These are phyloP conservation scores for Priceomyces fermenticarens DNA, from an alignment of 805 yeast species.

Conservation along the genomic window DNA sequence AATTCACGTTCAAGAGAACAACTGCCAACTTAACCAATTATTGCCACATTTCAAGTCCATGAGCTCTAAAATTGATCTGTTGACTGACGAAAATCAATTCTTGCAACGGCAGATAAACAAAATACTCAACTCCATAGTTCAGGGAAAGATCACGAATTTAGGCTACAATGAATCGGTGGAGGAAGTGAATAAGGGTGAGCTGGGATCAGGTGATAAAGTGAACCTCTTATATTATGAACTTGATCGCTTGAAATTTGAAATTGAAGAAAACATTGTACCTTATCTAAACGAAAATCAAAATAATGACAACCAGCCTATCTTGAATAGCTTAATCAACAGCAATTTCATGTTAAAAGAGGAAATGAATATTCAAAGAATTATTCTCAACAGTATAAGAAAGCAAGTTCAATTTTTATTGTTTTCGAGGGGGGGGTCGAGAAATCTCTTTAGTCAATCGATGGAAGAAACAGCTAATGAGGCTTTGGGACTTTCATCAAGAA, in stretches of 20 bases:
- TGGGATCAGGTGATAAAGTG: conserved; percentile 22
- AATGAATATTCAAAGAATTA: conserved; percentile 41
- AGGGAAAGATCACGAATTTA: conserved; percentile 48
- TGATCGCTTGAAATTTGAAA: conserved; percentile 40
- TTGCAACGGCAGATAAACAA: conserved; percentile 44
- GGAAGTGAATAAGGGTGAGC: conserved; percentile 34
- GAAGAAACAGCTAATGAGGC: conserved; percentile 12
- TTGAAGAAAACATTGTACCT: conserved; percentile 38
- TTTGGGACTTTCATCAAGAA: conserved; percentile 24
- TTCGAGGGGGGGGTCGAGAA: conserved; percentile 30
- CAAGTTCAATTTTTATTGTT: conserved; percentile 49
- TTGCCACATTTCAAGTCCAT: conserved; percentile 24
- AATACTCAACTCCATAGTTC: conserved; percentile 45
- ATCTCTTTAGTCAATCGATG: background rate
- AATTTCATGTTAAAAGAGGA: conserved; percentile 45
- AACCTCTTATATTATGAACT: conserved; percentile 38
- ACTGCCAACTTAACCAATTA: conserved; percentile 29
- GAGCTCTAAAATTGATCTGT: conserved; percentile 19
- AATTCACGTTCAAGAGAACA: conserved; percentile 27
- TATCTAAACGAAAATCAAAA: conserved; percentile 22
- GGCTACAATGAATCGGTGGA: conserved; percentile 48
- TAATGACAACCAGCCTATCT: conserved; percentile 26
- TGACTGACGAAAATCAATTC: conserved; percentile 34
- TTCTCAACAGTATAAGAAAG: conserved; percentile 45
- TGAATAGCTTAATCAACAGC: conserved; percentile 33